phyloP scores from a whole-genome alignment of 495 filamentous ascomycete genomes.

The Rostrohypoxylon terebratum region DNA sequence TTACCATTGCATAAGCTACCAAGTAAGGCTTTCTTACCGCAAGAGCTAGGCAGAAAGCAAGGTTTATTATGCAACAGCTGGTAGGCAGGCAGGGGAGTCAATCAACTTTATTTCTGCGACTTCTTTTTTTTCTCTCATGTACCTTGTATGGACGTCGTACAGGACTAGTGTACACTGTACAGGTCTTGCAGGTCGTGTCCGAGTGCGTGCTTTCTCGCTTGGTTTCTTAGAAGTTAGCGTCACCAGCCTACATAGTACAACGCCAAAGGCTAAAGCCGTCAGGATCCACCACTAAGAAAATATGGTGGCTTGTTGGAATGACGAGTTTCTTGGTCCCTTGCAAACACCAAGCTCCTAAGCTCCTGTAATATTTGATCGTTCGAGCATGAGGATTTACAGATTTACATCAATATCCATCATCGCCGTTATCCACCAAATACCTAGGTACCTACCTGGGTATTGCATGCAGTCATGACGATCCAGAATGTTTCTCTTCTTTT shows the following conservation, averaged over 20 bases:
- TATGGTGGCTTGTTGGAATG: conserved; percentile 48
- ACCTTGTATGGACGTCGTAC: conserved; percentile 24
- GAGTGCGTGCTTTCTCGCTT: conserved; percentile 43
- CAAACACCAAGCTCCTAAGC: conserved; percentile 22
- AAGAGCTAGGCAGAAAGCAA: conserved; percentile 25
- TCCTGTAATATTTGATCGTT: neutral
- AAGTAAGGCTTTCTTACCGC: neutral
- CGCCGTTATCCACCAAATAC: neutral
- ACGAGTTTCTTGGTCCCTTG: conserved; percentile 34
- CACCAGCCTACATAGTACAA: conserved; percentile 3
- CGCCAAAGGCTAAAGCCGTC: conserved; percentile 44
- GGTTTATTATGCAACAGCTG: conserved; percentile 6
- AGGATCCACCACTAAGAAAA: conserved; percentile 37
- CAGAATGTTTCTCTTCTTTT: neutral
- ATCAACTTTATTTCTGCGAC: conserved; percentile 21
- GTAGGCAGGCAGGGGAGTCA: conserved; percentile 16
- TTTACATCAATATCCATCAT: neutral
- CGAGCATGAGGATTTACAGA: neutral
- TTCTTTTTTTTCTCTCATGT: conserved; percentile 18
- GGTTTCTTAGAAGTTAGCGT: conserved; percentile 33
- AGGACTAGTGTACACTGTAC: no score
- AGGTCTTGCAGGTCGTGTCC: conserved; percentile 7
- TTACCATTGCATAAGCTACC: conserved; percentile 10
- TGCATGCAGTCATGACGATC: neutral
- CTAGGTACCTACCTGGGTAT: neutral